Evolutionary conservation across 2,329 filamentous ascomycete genomes (phyloP).

Genomic region (Fusarium buharicum): DNA sequence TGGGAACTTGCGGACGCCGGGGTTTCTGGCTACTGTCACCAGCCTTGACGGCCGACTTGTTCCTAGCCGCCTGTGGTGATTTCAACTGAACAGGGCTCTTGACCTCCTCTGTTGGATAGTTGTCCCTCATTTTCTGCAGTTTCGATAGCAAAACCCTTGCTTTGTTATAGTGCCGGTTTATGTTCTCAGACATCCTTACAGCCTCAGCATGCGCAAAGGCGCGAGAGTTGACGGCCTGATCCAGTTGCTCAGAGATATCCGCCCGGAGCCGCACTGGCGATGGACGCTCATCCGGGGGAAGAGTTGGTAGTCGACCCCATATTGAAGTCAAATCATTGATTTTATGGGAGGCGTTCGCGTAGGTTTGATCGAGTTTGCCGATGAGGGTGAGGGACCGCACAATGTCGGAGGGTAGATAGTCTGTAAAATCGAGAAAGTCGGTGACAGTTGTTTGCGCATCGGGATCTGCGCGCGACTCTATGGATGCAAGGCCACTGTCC

Average conservation of each 20-base stretch:
- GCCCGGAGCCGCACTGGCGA: conserved; percentile 64
- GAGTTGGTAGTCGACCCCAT: conserved; percentile 66
- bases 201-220: conserved; percentile 71
- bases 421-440: conserved; percentile 76
- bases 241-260: conserved; percentile 68
- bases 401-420: conserved; percentile 75
- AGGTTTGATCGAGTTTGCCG: conserved; percentile 69
- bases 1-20: conserved; percentile 60
- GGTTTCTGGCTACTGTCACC: conserved; percentile 59
- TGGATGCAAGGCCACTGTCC: conserved; percentile 49
- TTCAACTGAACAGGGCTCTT: conserved; percentile 63
- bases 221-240: conserved; percentile 65
- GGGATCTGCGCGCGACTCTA: conserved; percentile 68
- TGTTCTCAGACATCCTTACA: conserved; percentile 70
- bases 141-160: conserved; percentile 68
- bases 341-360: conserved; percentile 64
- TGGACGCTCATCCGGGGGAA: conserved; percentile 60
- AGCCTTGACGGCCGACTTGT: conserved; percentile 59
- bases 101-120: conserved; percentile 66
- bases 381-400: conserved; percentile 73
- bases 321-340: conserved; percentile 66
- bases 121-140: conserved; percentile 68
- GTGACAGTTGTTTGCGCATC: conserved; percentile 76
- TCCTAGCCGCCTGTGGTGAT: conserved; percentile 64
- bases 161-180: conserved; percentile 70